Evolutionary conservation across 164 flowering plant species (phyloP).

Genomic region (Buxus sempervirens): DNA sequence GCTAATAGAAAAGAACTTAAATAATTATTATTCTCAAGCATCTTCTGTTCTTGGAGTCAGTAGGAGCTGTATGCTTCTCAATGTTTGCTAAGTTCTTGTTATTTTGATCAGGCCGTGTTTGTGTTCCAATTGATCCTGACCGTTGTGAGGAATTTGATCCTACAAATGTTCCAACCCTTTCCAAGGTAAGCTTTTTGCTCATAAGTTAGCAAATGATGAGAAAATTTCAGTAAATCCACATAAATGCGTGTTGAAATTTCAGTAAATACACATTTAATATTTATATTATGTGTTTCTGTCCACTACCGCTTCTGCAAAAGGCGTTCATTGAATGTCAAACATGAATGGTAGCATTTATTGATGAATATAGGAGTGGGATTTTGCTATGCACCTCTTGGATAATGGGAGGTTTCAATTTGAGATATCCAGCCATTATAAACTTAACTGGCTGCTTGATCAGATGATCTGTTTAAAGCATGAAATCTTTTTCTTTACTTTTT

Average conservation of each 20-base stretch:
- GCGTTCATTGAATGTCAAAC: neutral
- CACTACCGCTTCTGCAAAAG: neutral
- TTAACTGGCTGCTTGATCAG: too few relatives aligned
- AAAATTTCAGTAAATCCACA: neutral
- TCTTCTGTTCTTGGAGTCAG: neutral
- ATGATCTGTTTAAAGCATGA: too few relatives aligned
- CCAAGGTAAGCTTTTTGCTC: constrained; percentile 44
- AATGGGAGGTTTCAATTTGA: neutral
- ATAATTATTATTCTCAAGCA: neutral
- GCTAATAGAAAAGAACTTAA: neutral
- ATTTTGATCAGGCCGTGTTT: constrained; percentile 68
- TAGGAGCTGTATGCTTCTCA: constrained; percentile 1
- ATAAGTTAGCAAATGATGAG: too few relatives aligned
- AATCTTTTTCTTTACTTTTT: too few relatives aligned
- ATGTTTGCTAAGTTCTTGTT: neutral
- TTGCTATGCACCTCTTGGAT: neutral
- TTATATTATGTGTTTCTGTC: neutral
- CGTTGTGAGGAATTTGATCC: constrained; percentile 93
- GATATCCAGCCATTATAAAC: too few relatives aligned
- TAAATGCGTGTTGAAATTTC: neutral
- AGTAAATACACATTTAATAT: too few relatives aligned
- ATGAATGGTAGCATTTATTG: neutral
- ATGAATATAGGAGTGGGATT: neutral
- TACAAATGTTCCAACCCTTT: constrained; percentile 76
- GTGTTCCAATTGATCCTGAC: constrained; percentile 90